These are phyloP conservation scores for Haematococcus lacustris DNA, from an alignment of 139 green algal species.

Conservation along the genomic window DNA sequence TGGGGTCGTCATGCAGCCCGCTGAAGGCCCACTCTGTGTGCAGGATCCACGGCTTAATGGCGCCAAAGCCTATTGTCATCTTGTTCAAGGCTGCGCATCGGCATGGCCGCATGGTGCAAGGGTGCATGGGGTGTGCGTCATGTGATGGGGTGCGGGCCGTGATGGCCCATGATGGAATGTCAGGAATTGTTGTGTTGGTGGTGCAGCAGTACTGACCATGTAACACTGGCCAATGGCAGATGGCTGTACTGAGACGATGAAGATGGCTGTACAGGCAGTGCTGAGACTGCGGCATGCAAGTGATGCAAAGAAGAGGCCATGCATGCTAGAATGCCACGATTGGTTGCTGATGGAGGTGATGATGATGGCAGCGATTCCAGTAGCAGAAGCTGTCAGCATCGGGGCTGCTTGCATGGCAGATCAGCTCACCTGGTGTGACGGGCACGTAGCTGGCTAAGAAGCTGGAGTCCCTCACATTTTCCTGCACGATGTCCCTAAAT, in stretches of 20 bases:
- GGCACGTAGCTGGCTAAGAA: constrained; percentile 36
- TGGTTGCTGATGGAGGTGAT: background rate
- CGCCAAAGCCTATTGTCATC: constrained; percentile 38
- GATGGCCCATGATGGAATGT: background rate
- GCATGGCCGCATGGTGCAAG: background rate
- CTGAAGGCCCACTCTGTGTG: constrained; percentile 26
- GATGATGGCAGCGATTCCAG: background rate
- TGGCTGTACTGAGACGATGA: too few species aligned
- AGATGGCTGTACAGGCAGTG: background rate
- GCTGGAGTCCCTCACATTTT: constrained; percentile 31
- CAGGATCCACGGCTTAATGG: constrained; percentile 38
- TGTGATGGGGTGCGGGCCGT: background rate
- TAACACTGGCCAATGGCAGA: background rate
- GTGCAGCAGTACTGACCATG: background rate
- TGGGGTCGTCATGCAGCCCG: constrained; percentile 28
- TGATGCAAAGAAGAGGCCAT: background rate
- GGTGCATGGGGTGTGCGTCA: background rate
- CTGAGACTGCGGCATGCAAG: background rate
- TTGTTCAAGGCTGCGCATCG: constrained; percentile 7
- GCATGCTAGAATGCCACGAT: background rate
- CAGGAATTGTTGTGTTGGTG: background rate
- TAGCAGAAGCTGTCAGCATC: background rate
- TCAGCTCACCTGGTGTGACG: constrained; percentile 12
- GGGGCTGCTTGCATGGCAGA: background rate
- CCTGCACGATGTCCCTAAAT: constrained; percentile 39